These are phyloP conservation scores for Stentor roeselii DNA, from an alignment of 73 alveolate species.

Conservation along the genomic window DNA sequence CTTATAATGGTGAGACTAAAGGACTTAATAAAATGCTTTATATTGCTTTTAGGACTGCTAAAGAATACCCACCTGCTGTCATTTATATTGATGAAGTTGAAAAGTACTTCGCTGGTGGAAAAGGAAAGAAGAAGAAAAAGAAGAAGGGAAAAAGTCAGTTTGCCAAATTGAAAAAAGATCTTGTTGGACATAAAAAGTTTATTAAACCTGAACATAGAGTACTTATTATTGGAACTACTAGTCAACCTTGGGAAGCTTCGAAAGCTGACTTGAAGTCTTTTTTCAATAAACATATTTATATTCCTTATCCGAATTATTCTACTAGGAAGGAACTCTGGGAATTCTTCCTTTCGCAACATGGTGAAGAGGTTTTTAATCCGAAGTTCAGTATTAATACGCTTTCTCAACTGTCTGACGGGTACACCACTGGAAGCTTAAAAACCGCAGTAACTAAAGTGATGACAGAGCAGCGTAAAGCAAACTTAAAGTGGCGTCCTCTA, in stretches of 20 bases:
- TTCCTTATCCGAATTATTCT: constrained; percentile 83
- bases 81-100: constrained; percentile 84
- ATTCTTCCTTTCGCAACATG: constrained; percentile 61
- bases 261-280: constrained; percentile 65
- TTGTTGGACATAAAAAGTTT: constrained; percentile 54
- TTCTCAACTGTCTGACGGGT: constrained; percentile 83
- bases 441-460: constrained; percentile 64
- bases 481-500: constrained; percentile 64
- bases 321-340: constrained; percentile 69
- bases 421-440: constrained; percentile 73
- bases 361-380: constrained; percentile 57
- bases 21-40: constrained; percentile 68
- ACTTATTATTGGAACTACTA: constrained; percentile 73
- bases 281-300: constrained; percentile 74
- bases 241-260: constrained; percentile 66
- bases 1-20: constrained; percentile 59
- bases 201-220: constrained; percentile 69
- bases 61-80: constrained; percentile 79
- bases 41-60: constrained; percentile 75
- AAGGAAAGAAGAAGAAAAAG: constrained; percentile 62
- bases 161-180: constrained; percentile 55
- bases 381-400: constrained; percentile 74
- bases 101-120: constrained; percentile 71
- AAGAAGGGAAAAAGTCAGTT: constrained; percentile 59
- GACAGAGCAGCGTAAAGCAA: constrained; percentile 55